These are phyloP conservation scores for Penstemon barbatus DNA, from an alignment of 257 asterid genomes.

Conservation along the genomic window DNA sequence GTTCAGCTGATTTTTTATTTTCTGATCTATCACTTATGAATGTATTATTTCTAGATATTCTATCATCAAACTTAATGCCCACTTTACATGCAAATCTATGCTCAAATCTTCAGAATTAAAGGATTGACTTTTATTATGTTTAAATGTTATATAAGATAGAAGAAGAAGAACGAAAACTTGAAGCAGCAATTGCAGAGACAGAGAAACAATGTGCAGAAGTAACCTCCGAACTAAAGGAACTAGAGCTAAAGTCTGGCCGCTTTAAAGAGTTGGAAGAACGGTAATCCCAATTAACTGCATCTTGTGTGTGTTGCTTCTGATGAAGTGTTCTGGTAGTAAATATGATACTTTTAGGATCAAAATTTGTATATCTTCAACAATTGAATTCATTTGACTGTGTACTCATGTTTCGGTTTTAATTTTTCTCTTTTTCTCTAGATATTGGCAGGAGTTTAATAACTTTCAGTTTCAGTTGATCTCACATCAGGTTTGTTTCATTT, in stretches of 20 bases:
- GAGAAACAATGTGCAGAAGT: conserved; percentile 89
- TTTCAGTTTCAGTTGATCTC: conserved; percentile 88
- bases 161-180: conserved; percentile 94
- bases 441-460: conserved; percentile 93
- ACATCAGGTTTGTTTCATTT: conserved; percentile 69
- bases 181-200: conserved; percentile 93
- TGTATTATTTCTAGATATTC: conserved; percentile 13
- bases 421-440: conserved; percentile 47
- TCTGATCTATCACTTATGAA: neutral
- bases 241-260: conserved; percentile 83
- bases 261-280: conserved; percentile 96
- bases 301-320: conserved; percentile 18
- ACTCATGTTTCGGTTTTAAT: conserved; percentile 11
- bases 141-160: conserved; percentile 62
- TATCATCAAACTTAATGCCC: conserved; percentile 13
- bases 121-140: conserved; percentile 24
- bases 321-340: conserved; percentile 17
- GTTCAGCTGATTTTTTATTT: conserved; percentile 9
- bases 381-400: conserved; percentile 3
- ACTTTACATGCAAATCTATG: conserved; percentile 1
- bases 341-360: conserved; percentile 4
- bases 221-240: conserved; percentile 75
- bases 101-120: conserved; percentile 17
- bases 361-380: conserved; percentile 6
- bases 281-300: conserved; percentile 43